These are phyloP conservation scores for Colletotrichum phormii DNA, from an alignment of 2,329 filamentous ascomycete genomes.

Conservation along the genomic window DNA sequence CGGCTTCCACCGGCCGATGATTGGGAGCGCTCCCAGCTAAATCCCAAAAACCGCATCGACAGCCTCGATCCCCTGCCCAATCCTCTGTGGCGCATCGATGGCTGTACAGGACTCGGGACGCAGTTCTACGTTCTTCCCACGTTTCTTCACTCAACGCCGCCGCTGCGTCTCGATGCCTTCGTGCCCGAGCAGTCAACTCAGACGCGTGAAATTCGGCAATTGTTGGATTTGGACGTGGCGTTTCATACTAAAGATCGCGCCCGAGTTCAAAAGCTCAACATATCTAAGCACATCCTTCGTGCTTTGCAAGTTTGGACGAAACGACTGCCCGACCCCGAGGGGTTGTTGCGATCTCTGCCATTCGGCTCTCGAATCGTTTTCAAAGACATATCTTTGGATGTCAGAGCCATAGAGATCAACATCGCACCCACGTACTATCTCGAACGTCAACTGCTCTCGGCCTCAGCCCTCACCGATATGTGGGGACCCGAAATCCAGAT, in stretches of 20 bases:
- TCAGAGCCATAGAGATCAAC: conserved; percentile 57
- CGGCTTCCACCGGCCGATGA: conserved; percentile 16
- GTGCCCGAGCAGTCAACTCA: conserved; percentile 62
- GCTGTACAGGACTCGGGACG: conserved; percentile 66
- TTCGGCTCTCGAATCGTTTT: conserved; percentile 70
- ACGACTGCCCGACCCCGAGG: conserved; percentile 42
- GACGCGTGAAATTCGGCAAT: conserved; percentile 53
- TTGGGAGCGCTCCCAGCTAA: conserved; percentile 64
- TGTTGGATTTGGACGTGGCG: conserved; percentile 62
- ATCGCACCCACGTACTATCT: conserved; percentile 64
- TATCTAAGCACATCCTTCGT: conserved; percentile 65
- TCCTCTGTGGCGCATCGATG: conserved; percentile 69
- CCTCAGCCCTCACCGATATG: conserved; percentile 52
- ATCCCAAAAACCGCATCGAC: conserved; percentile 71
- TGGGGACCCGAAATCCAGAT: conserved; percentile 57
- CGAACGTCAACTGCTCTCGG: conserved; percentile 63
- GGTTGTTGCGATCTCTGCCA: conserved; percentile 59
- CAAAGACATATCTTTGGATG: conserved; percentile 59
- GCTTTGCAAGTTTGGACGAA: conserved; percentile 64
- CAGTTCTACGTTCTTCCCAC: conserved; percentile 68
- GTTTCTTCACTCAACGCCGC: conserved; percentile 58
- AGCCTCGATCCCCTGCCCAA: conserved; percentile 58
- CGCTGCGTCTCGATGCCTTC: conserved; percentile 69
- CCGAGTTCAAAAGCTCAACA: conserved; percentile 60
- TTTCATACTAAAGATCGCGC: conserved; percentile 66